phyloP scores from a whole-genome alignment of 305 asterid species.

The Fraxinus ornus region DNA sequence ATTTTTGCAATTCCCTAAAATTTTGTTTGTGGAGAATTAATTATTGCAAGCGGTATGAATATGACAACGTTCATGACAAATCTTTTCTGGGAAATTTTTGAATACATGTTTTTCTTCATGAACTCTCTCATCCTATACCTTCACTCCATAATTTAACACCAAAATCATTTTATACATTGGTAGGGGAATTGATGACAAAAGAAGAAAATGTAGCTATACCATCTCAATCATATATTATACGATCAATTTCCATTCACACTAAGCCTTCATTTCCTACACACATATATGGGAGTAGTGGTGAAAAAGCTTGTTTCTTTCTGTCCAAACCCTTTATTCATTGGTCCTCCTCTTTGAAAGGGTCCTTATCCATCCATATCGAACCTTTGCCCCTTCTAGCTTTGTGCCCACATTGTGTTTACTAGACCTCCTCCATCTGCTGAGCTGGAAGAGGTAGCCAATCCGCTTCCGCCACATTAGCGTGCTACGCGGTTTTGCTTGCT shows the following conservation, averaged over 20 bases:
- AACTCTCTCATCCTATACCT: background rate
- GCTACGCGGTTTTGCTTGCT: conserved; percentile 50
- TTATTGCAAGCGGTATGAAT: background rate
- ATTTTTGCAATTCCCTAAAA: too few relatives aligned
- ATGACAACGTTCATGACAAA: background rate
- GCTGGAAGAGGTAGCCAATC: conserved; percentile 72
- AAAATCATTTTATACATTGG: background rate
- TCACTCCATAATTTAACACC: background rate
- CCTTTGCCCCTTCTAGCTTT: conserved; percentile 57
- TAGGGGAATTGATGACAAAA: conserved; percentile 1
- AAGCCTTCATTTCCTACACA: conserved; percentile 2
- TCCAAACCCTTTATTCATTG: conserved; percentile 43
- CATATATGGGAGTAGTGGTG: background rate
- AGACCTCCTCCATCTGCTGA: conserved; percentile 61
- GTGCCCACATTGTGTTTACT: conserved; percentile 51
- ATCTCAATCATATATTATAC: conserved; percentile 28
- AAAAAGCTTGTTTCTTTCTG: conserved; percentile 20
- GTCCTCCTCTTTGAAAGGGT: conserved; percentile 57
- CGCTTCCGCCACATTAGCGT: conserved; percentile 71
- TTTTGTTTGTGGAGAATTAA: background rate
- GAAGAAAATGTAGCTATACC: background rate
- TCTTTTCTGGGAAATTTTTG: background rate
- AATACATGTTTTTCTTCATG: background rate
- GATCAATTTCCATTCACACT: conserved; percentile 26
- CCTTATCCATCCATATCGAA: conserved; percentile 68